Conservation (phyloP, 441 rosid genomes). For the Jatropha multifida region DNA sequence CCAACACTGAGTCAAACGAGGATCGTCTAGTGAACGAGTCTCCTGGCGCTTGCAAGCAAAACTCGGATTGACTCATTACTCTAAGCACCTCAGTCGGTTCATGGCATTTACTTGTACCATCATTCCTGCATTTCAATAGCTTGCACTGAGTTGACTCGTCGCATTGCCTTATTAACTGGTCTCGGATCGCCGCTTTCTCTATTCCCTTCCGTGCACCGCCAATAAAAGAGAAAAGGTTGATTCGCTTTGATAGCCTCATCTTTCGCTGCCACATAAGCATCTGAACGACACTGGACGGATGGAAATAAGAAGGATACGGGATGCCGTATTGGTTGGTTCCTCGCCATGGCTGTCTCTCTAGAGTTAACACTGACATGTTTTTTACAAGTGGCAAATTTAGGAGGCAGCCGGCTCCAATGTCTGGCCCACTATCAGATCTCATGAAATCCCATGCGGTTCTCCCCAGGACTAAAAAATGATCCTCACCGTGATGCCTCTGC, state of each 20-base stretch:
- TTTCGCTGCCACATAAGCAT: constrained; percentile 42
- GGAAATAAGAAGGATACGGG: constrained; percentile 61
- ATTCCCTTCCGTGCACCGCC: constrained; percentile 49
- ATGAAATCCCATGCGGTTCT: constrained; percentile 65
- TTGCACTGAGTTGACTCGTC: constrained; percentile 36
- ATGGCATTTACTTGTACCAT: constrained; percentile 33
- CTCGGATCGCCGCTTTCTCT: constrained; percentile 41
- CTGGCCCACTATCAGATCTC: constrained; percentile 34
- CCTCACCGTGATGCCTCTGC: constrained; percentile 36
- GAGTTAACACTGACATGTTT: constrained; percentile 55
- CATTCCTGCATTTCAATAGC: constrained; percentile 30
- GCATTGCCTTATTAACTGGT: constrained; percentile 51
- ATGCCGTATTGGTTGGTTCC: constrained; percentile 44
- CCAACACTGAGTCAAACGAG: constrained; percentile 46
- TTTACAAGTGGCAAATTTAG: constrained; percentile 39
- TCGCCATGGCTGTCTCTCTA: constrained; percentile 51
- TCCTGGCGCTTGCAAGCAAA: constrained; percentile 56
- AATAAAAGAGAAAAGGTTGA: constrained; percentile 48
- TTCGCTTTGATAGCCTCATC: constrained; percentile 30
- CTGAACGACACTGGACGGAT: constrained; percentile 39
- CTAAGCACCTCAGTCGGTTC: constrained; percentile 31
- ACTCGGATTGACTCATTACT: constrained; percentile 39
- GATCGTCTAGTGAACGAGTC: constrained; percentile 58
- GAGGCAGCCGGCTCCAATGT: constrained; percentile 50
- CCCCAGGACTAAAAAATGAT: constrained; percentile 54